phyloP scores from a whole-genome alignment of 257 asterid genomes.

The Solanum chiquidenum region DNA sequence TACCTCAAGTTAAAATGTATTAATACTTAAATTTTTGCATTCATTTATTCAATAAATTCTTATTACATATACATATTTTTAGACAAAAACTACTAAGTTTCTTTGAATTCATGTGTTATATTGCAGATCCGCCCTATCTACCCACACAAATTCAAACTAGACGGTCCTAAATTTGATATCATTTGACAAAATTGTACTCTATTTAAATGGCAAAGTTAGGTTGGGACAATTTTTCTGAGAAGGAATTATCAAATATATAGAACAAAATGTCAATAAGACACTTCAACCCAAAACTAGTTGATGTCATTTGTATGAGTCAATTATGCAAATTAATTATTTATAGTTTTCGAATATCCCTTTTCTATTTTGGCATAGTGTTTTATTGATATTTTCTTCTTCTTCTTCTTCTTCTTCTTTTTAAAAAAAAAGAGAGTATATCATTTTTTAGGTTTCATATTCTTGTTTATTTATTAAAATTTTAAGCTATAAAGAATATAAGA shows the following conservation, averaged over 20 bases:
- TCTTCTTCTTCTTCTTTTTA: accelerated
- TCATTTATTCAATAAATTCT: not conserved
- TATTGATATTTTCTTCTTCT: no score
- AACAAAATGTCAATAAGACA: not conserved
- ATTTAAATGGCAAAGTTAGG: not conserved
- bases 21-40: not conserved
- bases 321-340: not conserved
- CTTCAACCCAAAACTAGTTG: not conserved
- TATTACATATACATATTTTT: not conserved
- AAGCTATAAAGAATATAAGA: no score
- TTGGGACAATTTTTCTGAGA: not conserved
- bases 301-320: not conserved
- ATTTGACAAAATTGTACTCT: not conserved
- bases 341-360: not conserved
- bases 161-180: not conserved
- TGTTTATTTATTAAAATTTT: no score
- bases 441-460: no score
- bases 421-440: no score
- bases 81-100: not conserved
- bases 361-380: no score
- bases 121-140: accelerated
- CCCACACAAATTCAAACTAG: not conserved
- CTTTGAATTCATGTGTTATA: not conserved
- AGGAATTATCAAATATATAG: not conserved
- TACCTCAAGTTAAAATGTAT: not conserved